phyloP scores from a whole-genome alignment of 495 filamentous ascomycete species.

The Penicillium cataractarum region DNA sequence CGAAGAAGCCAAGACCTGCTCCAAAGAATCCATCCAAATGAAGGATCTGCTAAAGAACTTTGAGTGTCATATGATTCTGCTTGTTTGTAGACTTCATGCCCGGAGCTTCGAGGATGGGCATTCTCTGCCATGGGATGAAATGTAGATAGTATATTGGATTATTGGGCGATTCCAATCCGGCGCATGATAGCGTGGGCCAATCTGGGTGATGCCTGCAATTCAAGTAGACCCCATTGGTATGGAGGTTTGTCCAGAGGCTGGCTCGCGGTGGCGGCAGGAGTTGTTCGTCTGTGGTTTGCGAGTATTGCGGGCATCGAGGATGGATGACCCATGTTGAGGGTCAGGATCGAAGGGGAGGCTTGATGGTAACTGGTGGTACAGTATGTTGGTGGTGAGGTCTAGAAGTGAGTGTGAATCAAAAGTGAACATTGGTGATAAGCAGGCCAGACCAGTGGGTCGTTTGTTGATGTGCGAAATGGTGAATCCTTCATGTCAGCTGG shows the following conservation, averaged over 20 bases:
- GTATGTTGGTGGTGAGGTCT: background rate
- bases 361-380: background rate
- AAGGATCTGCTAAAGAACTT: background rate
- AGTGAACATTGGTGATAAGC: background rate
- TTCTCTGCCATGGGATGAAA: background rate
- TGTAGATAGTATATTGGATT: background rate
- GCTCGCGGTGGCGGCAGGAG: background rate
- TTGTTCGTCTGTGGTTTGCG: background rate
- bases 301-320: constrained; percentile 3
- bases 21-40: background rate
- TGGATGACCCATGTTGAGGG: background rate
- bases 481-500: too few relatives aligned
- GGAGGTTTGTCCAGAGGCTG: background rate
- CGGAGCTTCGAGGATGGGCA: background rate
- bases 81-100: background rate
- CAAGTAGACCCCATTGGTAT: background rate
- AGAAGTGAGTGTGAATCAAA: background rate
- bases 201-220: constrained; percentile 1
- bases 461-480: background rate
- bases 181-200: background rate
- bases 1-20: constrained; percentile 4
- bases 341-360: background rate
- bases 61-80: background rate
- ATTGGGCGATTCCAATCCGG: background rate
- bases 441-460: background rate